phyloP scores from a whole-genome alignment of 805 yeast species.

The Teunomyces kruisii region DNA sequence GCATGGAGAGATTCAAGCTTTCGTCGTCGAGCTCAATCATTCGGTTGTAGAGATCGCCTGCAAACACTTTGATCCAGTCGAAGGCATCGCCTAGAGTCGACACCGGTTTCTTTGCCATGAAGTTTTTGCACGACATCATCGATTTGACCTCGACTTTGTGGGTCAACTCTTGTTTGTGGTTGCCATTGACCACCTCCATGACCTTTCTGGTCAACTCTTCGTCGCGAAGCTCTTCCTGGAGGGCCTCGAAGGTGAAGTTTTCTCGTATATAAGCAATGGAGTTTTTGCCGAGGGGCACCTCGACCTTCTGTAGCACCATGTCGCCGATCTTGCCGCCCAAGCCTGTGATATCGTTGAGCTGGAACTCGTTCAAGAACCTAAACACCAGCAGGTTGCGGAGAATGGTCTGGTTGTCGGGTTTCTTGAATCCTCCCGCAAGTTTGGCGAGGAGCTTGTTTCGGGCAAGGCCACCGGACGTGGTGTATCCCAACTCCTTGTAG shows the following conservation, averaged over 20 bases:
- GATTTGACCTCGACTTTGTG: constrained; percentile 68
- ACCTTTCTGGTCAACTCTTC: constrained; percentile 56
- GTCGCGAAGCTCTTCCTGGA: constrained; percentile 24
- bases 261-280: constrained; percentile 51
- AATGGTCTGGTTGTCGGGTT: constrained; percentile 86
- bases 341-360: constrained; percentile 78
- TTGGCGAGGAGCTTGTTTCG: constrained; percentile 78
- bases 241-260: constrained; percentile 34
- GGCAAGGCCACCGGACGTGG: constrained; percentile 88
- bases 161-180: constrained; percentile 51
- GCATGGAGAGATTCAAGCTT: constrained; percentile 27
- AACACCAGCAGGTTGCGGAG: constrained; percentile 50
- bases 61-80: constrained; percentile 81
- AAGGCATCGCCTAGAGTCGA: constrained; percentile 52
- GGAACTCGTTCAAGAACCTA: constrained; percentile 58
- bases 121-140: constrained; percentile 87
- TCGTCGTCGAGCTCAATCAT: constrained; percentile 76
- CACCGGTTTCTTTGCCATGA: constrained; percentile 56
- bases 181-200: constrained; percentile 65
- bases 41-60: constrained; percentile 74
- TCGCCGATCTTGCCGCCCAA: constrained; percentile 90
- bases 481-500: constrained; percentile 61
- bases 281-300: constrained; percentile 47
- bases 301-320: constrained; percentile 47
- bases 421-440: constrained; percentile 78